Percentiles rank a stretch among this genome's conserved stretches.
phyloP scores from a whole-genome alignment of 805 yeast species.

The Barnettozyma californica region DNA sequence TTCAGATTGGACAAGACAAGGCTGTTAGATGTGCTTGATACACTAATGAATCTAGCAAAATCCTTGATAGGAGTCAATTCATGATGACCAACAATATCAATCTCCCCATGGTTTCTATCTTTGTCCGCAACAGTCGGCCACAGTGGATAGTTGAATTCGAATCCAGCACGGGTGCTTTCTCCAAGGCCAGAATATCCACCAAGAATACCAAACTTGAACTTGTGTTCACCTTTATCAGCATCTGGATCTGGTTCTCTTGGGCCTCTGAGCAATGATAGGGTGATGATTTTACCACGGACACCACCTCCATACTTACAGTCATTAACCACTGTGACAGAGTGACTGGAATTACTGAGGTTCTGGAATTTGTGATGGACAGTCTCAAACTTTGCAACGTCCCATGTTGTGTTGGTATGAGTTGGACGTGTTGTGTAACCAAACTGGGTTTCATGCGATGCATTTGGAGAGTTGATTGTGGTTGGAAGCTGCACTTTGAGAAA shows the following conservation, averaged over 20 bases:
- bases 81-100: background rate
- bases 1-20: conserved; percentile 73
- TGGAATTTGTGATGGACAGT: conserved; percentile 93
- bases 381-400: conserved; percentile 97
- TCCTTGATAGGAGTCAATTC: background rate
- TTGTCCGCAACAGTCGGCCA: background rate
- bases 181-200: conserved; percentile 51
- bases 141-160: conserved; percentile 63
- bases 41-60: background rate
- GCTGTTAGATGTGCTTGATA: conserved; percentile 41
- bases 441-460: conserved; percentile 88
- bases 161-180: conserved; percentile 67
- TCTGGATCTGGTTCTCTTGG: conserved; percentile 92
- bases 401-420: conserved; percentile 88
- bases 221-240: conserved; percentile 90
- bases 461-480: conserved; percentile 69
- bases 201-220: conserved; percentile 50
- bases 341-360: conserved; percentile 79
- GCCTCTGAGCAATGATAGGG: conserved; percentile 79
- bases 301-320: conserved; percentile 89
- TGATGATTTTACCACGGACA: conserved; percentile 87
- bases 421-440: conserved; percentile 90
- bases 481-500: conserved; percentile 95
- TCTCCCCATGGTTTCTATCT: background rate
- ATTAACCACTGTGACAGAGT: conserved; percentile 83